A percentile compares a stretch with the other conserved stretches of the same genome.
These are phyloP conservation scores for Sequoia sempervirens DNA, from an alignment of 75 land plant species.

Conservation along the genomic window DNA sequence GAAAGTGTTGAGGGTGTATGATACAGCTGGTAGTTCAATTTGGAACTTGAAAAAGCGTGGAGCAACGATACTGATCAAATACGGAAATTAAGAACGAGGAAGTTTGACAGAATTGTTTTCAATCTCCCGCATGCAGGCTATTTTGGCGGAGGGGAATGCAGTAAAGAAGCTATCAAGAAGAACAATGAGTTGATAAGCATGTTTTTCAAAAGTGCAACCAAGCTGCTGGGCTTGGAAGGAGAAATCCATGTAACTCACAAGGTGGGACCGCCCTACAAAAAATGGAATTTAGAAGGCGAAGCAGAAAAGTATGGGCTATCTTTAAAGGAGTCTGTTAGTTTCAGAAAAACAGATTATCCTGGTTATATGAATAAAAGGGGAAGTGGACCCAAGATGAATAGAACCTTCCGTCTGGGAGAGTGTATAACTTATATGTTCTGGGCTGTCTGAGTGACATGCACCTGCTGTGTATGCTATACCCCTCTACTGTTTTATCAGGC, in stretches of 20 bases:
- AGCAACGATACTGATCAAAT: neutral
- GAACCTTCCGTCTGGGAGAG: constrained; percentile 21
- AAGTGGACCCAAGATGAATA: constrained; percentile 12
- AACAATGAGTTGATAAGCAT: constrained; percentile 24
- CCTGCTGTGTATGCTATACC: no score
- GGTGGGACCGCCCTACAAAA: constrained; percentile 24
- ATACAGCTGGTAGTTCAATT: neutral
- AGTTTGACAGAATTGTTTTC: constrained; percentile 9
- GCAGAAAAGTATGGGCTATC: constrained; percentile 30
- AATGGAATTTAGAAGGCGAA: constrained; percentile 29
- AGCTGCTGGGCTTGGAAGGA: constrained; percentile 14
- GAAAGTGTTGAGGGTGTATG: neutral
- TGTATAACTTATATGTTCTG: constrained; percentile 33
- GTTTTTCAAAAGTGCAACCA: constrained; percentile 26
- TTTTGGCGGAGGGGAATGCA: neutral
- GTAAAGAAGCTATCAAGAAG: neutral
- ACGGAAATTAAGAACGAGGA: neutral
- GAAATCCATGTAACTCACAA: constrained; percentile 39
- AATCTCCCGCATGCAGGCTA: constrained; percentile 18
- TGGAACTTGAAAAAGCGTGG: constrained; percentile 17
- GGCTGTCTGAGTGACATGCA: no score
- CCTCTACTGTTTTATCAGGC: no score
- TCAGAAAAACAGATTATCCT: constrained; percentile 24
- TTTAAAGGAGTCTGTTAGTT: constrained; percentile 15
- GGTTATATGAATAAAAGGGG: constrained; percentile 46